Percentiles rank a stretch among this genome's conserved stretches.
Evolutionary conservation across 2,329 filamentous ascomycete genomes (phyloP).

Genomic region (Cladorrhinum sp.): DNA sequence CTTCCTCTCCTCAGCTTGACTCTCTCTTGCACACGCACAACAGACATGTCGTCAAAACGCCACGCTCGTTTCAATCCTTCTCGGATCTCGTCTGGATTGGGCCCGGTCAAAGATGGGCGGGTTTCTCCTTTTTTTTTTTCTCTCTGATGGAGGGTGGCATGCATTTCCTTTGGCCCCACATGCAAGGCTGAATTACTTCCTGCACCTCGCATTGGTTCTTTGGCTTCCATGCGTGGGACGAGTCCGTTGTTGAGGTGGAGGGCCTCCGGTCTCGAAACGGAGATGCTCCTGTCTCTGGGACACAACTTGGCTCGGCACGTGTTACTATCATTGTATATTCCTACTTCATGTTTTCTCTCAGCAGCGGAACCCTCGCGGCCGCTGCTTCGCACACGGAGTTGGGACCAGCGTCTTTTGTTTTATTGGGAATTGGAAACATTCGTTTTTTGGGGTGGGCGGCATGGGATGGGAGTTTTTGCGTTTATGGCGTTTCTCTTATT

Average conservation of each 20-base stretch:
- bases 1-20: not conserved
- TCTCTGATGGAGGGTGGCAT: not conserved
- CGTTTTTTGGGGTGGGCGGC: not conserved
- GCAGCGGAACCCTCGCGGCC: too few species aligned
- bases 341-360: not conserved
- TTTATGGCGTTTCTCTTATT: not conserved
- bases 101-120: too few species aligned
- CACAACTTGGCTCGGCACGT: not conserved
- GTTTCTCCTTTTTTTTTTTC: not conserved
- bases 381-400: not conserved
- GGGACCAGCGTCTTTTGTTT: not conserved
- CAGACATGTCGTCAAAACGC: too few species aligned
- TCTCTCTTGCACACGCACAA: too few species aligned
- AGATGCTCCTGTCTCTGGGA: too few species aligned
- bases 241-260: not conserved
- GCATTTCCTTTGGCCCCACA: constrained; percentile 10
- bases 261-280: not conserved
- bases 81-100: not conserved
- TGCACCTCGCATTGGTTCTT: not conserved
- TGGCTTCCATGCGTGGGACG: not conserved
- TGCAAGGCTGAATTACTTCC: constrained; percentile 18
- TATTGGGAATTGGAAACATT: not conserved
- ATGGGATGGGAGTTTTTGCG: not conserved
- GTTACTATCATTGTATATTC: too few species aligned
- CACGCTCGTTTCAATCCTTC: not conserved